These are phyloP conservation scores for Tripterygium wilfordii DNA, from an alignment of 177 flowering plant genomes.

Conservation along the genomic window DNA sequence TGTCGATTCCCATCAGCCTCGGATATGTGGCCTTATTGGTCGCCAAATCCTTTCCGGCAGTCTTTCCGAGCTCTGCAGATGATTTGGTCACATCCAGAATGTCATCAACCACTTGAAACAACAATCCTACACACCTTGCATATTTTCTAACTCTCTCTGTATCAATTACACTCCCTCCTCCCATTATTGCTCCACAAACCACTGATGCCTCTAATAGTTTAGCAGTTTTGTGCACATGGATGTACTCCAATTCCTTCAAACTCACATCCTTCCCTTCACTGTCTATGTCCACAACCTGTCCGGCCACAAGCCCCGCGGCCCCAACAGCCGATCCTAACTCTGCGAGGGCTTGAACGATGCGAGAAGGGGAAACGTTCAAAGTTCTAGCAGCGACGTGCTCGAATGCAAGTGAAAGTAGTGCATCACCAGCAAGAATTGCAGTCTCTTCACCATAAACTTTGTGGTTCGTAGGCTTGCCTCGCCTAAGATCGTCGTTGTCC, in stretches of 20 bases:
- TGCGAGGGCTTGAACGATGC: conserved; percentile 8
- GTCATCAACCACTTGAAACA: conserved; percentile 20
- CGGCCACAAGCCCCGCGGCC: conserved; percentile 18
- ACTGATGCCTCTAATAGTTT: conserved; percentile 20
- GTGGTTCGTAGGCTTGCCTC: conserved; percentile 21
- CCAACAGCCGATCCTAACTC: conserved; percentile 20
- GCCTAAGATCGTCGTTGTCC: too few species aligned
- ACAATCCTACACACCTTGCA: conserved; percentile 14
- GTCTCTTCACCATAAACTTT: conserved; percentile 14
- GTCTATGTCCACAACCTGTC: conserved; percentile 13
- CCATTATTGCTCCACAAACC: too few species aligned
- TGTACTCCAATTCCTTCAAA: conserved; percentile 14
- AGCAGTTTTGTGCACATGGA: conserved; percentile 21
- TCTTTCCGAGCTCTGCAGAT: conserved; percentile 18
- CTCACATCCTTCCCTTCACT: conserved; percentile 12
- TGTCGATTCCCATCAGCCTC: conserved; percentile 20
- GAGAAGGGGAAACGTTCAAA: too few species aligned
- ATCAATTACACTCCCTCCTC: conserved; percentile 12
- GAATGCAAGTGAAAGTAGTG: too few species aligned
- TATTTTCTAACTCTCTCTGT: conserved; percentile 20
- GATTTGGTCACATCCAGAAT: conserved; percentile 19
- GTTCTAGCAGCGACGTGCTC: too few species aligned
- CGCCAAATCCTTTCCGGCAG: conserved; percentile 17
- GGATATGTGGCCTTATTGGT: conserved; percentile 18
- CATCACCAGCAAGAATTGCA: conserved; percentile 15